Conservation (phyloP, 139 green algal species). For the Bryopsis sp. region DNA sequence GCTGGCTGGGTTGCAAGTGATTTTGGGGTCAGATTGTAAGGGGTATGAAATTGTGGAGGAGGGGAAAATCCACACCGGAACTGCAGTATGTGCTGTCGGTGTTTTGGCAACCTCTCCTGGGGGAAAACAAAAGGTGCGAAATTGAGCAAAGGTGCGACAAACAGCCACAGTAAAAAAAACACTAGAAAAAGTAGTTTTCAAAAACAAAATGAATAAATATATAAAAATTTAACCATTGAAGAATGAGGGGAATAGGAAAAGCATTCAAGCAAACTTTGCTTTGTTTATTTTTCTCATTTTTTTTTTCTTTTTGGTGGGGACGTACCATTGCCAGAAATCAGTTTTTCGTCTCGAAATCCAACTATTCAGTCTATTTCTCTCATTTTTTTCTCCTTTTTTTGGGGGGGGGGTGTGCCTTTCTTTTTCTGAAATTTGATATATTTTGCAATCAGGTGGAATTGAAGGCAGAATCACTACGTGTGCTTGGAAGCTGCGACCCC, state of each 20-base stretch:
- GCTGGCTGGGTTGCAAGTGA: constrained; percentile 31
- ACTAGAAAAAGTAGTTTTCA: neutral
- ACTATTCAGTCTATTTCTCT: neutral
- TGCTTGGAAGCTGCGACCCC: constrained; percentile 25
- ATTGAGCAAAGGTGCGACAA: neutral
- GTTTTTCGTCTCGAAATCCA: constrained; percentile 13
- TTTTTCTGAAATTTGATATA: neutral
- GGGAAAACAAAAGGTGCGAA: constrained; percentile 15
- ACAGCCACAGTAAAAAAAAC: neutral
- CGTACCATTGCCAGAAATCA: neutral
- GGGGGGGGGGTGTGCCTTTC: neutral
- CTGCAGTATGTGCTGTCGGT: neutral
- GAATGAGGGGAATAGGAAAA: neutral
- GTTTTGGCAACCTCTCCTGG: neutral
- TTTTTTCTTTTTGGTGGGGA: neutral
- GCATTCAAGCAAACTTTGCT: neutral
- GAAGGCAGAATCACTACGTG: neutral
- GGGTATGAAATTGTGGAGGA: constrained; percentile 29
- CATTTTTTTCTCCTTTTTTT: neutral
- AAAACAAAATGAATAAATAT: neutral
- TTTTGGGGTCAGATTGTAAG: constrained; percentile 18
- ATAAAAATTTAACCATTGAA: neutral
- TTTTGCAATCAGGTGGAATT: constrained; percentile 18
- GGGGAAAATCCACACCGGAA: constrained; percentile 29
- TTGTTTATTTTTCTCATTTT: neutral